Evolutionary conservation across 192 early-diverging fungal genomes (phyloP), one percentile per base, ranked within the genome.

Genomic region (Thamnidium elegans): DNA sequence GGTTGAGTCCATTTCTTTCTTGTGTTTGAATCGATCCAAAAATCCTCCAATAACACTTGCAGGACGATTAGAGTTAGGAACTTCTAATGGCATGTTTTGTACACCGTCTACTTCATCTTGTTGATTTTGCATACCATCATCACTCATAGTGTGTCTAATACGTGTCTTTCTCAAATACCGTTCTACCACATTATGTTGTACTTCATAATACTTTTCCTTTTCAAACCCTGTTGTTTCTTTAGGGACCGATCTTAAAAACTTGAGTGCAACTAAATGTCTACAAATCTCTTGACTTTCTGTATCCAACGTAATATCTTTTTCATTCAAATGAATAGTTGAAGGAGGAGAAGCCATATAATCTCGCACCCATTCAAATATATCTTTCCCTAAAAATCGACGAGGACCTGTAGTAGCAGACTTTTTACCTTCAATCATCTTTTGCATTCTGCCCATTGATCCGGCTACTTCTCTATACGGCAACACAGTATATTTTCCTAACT

Each of bases 161-260:
- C 55, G 55, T 3, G 55, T 56, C 17, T 56, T 56, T 36, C 55
- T 56, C 34, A 56, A 56, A 56, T 56, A 56, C 31, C 55, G 15
- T 19, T 56, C 55, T 2, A 56, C 55, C 30, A 56, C 55, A 31
- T 56, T 47, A 21, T 43, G 20, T 23, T 61, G 59, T 3, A 61
- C 21, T 47, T 48, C 45, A 19, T 50, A 47, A 30, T 48, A 19
- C 15, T 9, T 9, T 11, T 45, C 26, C 42, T 23, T 45, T 2
- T 23, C 14, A 47, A 61, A 47, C 11, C 45, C 9, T 0, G 20
- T 15, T n/a, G n/a, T 32, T 23, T 43, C 59, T 61, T 61, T 48
- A 8, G 34, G 10, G 0, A 48, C 23, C 0, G 59, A 43, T 15
- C 26, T 45, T 7, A 61, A 47, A 15, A 61, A 47, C 13, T 48